Base-by-base conservation (phyloP, 306 rosid genomes). In the Geum urbanum region DNA sequence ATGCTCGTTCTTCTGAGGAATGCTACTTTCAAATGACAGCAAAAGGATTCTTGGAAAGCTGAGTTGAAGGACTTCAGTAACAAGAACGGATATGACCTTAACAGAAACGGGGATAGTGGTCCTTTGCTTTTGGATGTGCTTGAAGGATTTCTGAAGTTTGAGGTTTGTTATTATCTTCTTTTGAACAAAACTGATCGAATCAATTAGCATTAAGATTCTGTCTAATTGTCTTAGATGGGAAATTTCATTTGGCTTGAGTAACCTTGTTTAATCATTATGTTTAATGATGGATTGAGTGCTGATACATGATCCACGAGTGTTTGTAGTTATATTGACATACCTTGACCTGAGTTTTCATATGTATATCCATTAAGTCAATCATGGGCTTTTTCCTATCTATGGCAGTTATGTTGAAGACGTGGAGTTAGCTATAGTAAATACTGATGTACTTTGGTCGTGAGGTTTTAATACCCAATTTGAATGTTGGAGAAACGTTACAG, bases 111-210 rank as follows among this genome's bases (percentile, higher is more conserved):
- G 72, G 99, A 95, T 64, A 89, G 96, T 54, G 84, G 86, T 81
- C 99, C 99, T 59, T 75, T 95, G 57, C 99, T 95, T 49, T 80
- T 95, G 92, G 96, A 95, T 22, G 99, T 95, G 73, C 99, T 95
- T 41, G 96, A 95, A 83, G 99, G 99, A 77, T 95, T 95, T 82
- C 86, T 95, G 83, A 95, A 91, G 76, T 91, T 89, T 83, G 99
- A 95, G 99, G 99, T 95, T 65, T 77, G 86, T 65, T 63, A 24
- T 71, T 74, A 37, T 65, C 55, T 72, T 19, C 66, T 67, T 59
- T 64, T 2, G 10, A 5, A 16, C 22, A 37, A 32, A 49, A 10
- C 6, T 14, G 20, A 43, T 61, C 8, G 27, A 40, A 3, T 57
- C 35, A 39, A 63, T 46, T 20, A 46, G 32, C 75, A 46, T 48